Conservation (phyloP, 202 grass and related monocot genomes). For the Zoysia matrella region DNA sequence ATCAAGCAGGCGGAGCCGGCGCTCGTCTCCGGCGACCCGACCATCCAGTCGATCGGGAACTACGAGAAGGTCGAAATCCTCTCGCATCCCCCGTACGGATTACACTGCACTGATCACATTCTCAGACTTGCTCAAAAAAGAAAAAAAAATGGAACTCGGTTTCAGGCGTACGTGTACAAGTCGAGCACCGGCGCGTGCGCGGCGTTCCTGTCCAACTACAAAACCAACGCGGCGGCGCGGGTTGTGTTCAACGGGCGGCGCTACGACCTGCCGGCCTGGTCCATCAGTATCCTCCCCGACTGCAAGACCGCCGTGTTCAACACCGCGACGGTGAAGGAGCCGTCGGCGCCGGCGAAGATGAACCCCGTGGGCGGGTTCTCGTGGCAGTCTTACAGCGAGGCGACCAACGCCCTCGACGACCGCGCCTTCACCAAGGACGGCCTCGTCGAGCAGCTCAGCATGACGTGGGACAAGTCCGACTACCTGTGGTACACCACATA, state of each 20-base stretch:
- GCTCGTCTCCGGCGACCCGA: slow-evolving; percentile 70
- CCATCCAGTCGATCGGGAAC: slow-evolving; percentile 62
- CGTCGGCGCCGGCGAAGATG: slow-evolving; percentile 69
- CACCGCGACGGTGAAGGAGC: slow-evolving; percentile 21
- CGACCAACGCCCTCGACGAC: slow-evolving; percentile 57
- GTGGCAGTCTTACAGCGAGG: slow-evolving; percentile 81
- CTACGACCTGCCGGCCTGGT: slow-evolving; percentile 88
- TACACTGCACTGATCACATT: neutral
- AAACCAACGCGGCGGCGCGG: slow-evolving; percentile 49
- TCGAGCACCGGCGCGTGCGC: slow-evolving; percentile 79
- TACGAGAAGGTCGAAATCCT: slow-evolving; percentile 63
- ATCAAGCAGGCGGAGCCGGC: slow-evolving; percentile 92
- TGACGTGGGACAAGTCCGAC: slow-evolving; percentile 39
- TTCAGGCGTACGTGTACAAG: slow-evolving; percentile 80
- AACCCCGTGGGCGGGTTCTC: slow-evolving; percentile 54
- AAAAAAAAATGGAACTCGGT: neutral
- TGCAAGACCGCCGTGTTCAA: slow-evolving; percentile 70
- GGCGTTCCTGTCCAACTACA: slow-evolving; percentile 91
- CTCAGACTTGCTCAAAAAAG: neutral
- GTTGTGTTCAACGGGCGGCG: slow-evolving; percentile 66
- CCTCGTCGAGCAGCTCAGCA: slow-evolving; percentile 79
- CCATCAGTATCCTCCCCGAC: slow-evolving; percentile 89
- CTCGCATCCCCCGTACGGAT: neutral
- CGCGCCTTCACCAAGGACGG: slow-evolving; percentile 90
- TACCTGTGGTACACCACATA: slow-evolving; percentile 98